Evolutionary conservation across 306 rosid genomes (phyloP).

Genomic region (Prunus salicina): DNA sequence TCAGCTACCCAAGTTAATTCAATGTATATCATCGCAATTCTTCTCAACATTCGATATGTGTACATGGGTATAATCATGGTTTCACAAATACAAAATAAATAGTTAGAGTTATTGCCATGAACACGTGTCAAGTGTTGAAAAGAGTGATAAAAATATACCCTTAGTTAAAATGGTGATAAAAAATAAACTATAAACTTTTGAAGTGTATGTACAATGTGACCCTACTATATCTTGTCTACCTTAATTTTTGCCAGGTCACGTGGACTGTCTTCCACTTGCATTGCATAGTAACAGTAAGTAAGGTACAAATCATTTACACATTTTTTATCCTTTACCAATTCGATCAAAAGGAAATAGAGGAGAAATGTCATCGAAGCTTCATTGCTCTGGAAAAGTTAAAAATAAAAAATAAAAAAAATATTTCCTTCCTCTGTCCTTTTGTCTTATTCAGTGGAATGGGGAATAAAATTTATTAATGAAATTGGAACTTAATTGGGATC

Average conservation of each 20-base stretch:
- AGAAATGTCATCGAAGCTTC: not conserved
- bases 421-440: not conserved
- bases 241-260: not conserved
- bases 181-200: not conserved
- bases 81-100: no score
- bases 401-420: not conserved
- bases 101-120: fast-evolving
- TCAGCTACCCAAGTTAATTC: no score
- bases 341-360: not conserved
- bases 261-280: conserved; percentile 2
- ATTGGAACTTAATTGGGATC: not conserved
- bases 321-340: not conserved
- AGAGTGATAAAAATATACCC: no score
- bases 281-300: not conserved
- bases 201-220: not conserved
- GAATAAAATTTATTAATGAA: no score
- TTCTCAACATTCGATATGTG: no score
- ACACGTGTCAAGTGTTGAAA: no score
- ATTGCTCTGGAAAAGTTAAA: not conserved
- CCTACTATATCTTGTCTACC: not conserved
- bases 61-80: no score
- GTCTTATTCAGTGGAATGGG: not conserved
- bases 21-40: no score
- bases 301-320: not conserved
- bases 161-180: not conserved